Evolutionary conservation across 148 eudicot species (phyloP).

Genomic region (Limonium bicolor): DNA sequence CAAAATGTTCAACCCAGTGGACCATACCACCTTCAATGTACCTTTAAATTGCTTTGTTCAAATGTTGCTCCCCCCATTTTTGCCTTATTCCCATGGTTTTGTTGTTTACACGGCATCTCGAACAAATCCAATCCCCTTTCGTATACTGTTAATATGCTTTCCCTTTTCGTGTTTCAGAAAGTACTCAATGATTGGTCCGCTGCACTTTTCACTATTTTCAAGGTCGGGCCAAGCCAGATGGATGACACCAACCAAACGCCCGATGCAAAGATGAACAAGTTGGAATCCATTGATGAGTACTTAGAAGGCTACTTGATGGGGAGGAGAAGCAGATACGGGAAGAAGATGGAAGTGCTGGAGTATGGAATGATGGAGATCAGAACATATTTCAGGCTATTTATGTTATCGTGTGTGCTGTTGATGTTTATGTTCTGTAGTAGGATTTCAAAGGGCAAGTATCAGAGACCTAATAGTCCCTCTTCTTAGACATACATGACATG

Average conservation of each 20-base stretch:
- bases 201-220: slow-evolving; percentile 69
- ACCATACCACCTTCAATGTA: slow-evolving; percentile 63
- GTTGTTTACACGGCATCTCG: too few species aligned
- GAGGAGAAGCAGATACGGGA: slow-evolving; percentile 71
- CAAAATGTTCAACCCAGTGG: slow-evolving; percentile 88
- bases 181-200: slow-evolving; percentile 89
- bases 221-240: slow-evolving; percentile 41
- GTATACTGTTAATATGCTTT: not conserved
- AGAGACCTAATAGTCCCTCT: too few species aligned
- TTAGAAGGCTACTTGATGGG: slow-evolving; percentile 81
- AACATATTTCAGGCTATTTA: slow-evolving; percentile 79
- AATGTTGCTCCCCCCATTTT: not conserved
- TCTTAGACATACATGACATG: too few species aligned
- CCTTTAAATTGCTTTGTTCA: not conserved
- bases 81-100: not conserved
- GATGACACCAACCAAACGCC: slow-evolving; percentile 24
- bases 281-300: slow-evolving; percentile 75
- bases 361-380: slow-evolving; percentile 88
- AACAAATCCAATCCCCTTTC: too few species aligned
- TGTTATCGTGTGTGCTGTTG: slow-evolving; percentile 75
- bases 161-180: slow-evolving; percentile 30
- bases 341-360: slow-evolving; percentile 78
- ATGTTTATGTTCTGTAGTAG: slow-evolving; percentile 94
- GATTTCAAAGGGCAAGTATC: slow-evolving; percentile 70
- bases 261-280: slow-evolving; percentile 26